These are phyloP conservation scores for Zygotorulaspora sp. DNA, from an alignment of 805 yeast genomes.

Conservation along the genomic window DNA sequence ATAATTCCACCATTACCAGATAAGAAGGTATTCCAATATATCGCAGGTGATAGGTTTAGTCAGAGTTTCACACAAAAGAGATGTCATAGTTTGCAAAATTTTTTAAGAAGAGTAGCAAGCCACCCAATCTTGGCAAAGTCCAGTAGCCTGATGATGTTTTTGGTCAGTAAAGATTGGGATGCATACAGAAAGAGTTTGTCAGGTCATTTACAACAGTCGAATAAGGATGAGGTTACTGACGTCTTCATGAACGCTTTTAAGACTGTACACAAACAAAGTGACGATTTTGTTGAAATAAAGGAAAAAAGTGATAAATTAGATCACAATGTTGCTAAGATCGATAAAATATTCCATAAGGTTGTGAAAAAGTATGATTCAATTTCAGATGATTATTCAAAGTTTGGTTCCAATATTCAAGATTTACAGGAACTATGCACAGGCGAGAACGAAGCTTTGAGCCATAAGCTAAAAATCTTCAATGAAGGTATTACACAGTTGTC, in stretches of 20 bases:
- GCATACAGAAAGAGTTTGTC: slow-evolving; percentile 28
- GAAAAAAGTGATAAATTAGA: slow-evolving; percentile 80
- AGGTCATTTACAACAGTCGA: slow-evolving; percentile 24
- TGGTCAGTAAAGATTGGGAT: slow-evolving; percentile 34
- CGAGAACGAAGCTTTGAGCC: slow-evolving; percentile 23
- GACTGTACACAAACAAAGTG: slow-evolving; percentile 58
- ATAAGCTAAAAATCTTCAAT: slow-evolving; percentile 43
- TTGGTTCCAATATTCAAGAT: slow-evolving; percentile 64
- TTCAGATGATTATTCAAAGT: slow-evolving; percentile 64
- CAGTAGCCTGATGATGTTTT: slow-evolving; percentile 43
- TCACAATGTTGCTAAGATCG: slow-evolving; percentile 75
- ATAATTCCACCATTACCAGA: slow-evolving; percentile 94
- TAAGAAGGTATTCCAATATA: slow-evolving; percentile 82
- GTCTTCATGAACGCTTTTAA: slow-evolving; percentile 92
- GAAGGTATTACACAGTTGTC: slow-evolving; percentile 44
- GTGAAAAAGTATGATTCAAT: slow-evolving; percentile 69
- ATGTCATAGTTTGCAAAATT: slow-evolving; percentile 73
- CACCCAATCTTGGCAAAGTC: slow-evolving; percentile 73
- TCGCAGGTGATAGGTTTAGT: slow-evolving; percentile 90
- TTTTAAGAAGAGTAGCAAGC: slow-evolving; percentile 62
- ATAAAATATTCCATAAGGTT: slow-evolving; percentile 68
- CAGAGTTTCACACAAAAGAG: slow-evolving; percentile 79
- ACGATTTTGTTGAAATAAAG: slow-evolving; percentile 77
- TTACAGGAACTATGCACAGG: slow-evolving; percentile 55
- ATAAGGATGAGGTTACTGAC: slow-evolving; percentile 75